Evolutionary conservation across 371 early-diverging fungal genomes (phyloP).

Genomic region (Circinella minor): DNA sequence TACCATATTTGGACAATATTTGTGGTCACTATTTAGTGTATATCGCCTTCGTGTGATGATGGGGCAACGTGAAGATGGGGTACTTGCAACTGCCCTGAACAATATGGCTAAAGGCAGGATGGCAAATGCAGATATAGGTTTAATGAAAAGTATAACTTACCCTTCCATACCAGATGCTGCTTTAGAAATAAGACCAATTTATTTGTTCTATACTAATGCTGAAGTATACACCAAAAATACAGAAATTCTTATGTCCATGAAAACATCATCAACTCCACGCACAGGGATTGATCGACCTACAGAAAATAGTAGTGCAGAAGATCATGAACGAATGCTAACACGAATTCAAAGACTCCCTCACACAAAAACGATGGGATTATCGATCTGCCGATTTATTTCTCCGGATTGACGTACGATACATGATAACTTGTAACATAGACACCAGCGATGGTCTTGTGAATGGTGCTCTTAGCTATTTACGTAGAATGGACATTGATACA

Average conservation of each 20-base stretch:
- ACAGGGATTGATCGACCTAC: background rate
- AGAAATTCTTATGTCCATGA: background rate
- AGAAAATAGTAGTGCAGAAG: background rate
- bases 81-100: constrained; percentile 10
- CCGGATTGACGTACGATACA: background rate
- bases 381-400: background rate
- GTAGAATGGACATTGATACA: background rate
- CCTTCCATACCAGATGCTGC: background rate
- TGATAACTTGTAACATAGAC: background rate
- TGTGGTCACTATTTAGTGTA: constrained; percentile 14
- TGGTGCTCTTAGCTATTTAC: background rate
- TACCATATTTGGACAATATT: background rate
- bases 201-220: background rate
- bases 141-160: too few species aligned
- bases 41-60: constrained; percentile 11
- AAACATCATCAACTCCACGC: background rate
- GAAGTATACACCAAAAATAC: background rate
- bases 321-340: background rate
- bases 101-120: constrained; percentile 13
- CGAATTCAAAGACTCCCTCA: background rate
- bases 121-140: constrained; percentile 5
- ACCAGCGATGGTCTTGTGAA: background rate
- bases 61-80: constrained; percentile 15
- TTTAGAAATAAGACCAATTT: background rate
- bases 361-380: background rate